Base-by-base conservation (phyloP, 495 filamentous ascomycete species). In the Cenococcum geophilum region DNA sequence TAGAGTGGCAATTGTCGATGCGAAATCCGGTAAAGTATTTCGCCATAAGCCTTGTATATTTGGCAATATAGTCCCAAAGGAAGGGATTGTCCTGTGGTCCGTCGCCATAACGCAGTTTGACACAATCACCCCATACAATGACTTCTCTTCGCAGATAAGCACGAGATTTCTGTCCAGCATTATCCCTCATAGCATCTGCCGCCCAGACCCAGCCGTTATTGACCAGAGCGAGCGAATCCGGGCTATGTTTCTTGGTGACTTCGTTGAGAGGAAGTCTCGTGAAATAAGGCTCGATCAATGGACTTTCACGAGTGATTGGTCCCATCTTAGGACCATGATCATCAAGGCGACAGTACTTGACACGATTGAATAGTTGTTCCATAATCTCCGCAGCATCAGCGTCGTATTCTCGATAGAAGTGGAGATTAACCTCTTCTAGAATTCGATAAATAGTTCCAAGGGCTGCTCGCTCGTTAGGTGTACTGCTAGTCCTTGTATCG, bases 121-220 rank as follows among this genome's bases (percentile, higher is more conserved):
- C 93, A 75, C 95, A 99, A 70, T 99, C 95, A 18, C 90, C 89
- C 95, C 95, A 99, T 40, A 95, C 88, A 64, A 99, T 97, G 53
- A 99, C 90, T 73, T 99, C 91, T 45, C 95, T 83, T 22, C 91
- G 84, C 5, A 97, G 80, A 68, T 99, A 99, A 37, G 92, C 89
- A 43, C 86, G 86, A 1, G 92, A 97, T 43, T 87, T 73, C 0
- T 89, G 86, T 0, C 95, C 95, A 18, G 95, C 95, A 71, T 96
- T 92, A 73, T 99, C 95, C 23, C 87, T 83, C 74, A 97, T 82
- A 0, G 91, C 91, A 70, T 96, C 91, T 14, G 93, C 91, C 63
- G 89, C 91, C 95, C 95, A 99, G 20, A 97, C 90, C 95, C 95
- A 99, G 59, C 95, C 95, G 70, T 99, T 99, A 75, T 96, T 97